These are phyloP conservation scores for Globisporangium mamillatum DNA, from an alignment of 352 stramenopile genomes.

Conservation along the genomic window DNA sequence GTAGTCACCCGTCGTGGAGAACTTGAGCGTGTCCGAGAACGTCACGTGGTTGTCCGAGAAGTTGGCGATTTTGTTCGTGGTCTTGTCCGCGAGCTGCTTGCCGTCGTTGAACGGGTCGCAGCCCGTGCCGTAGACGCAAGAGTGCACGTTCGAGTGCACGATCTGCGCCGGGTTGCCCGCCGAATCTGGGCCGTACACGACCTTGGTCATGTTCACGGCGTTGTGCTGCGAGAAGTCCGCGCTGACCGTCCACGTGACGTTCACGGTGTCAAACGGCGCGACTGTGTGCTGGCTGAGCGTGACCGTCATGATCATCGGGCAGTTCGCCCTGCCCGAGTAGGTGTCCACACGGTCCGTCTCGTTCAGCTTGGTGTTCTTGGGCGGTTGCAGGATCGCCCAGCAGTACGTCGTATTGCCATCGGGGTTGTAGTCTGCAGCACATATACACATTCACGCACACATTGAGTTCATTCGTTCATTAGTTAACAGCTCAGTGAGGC, in stretches of 20 bases:
- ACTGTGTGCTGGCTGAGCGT: conserved; percentile 24
- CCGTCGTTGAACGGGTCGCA: conserved; percentile 60
- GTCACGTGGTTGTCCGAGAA: conserved; percentile 44
- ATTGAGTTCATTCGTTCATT: neutral
- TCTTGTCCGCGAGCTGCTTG: conserved; percentile 49
- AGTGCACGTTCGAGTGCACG: conserved; percentile 66
- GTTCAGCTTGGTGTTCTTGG: conserved; percentile 38
- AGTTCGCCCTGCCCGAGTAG: conserved; percentile 28
- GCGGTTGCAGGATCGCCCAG: conserved; percentile 45
- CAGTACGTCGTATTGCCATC: conserved; percentile 47
- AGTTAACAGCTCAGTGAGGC: neutral
- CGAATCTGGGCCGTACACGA: conserved; percentile 36
- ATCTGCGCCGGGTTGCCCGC: conserved; percentile 46
- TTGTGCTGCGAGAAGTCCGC: conserved; percentile 41
- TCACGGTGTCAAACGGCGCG: conserved; percentile 36
- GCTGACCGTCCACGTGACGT: conserved; percentile 45
- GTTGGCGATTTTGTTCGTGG: conserved; percentile 50
- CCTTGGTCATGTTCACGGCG: conserved; percentile 46
- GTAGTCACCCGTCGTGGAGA: conserved; percentile 30
- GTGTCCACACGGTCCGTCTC: conserved; percentile 38
- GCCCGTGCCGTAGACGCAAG: conserved; percentile 42
- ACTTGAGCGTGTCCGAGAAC: conserved; percentile 37
- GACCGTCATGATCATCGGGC: conserved; percentile 45
- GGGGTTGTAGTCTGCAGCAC: conserved; percentile 33
- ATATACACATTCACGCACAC: neutral